Base-by-base conservation (phyloP, 352 stramenopile genomes). In the Peronospora farinosa region DNA sequence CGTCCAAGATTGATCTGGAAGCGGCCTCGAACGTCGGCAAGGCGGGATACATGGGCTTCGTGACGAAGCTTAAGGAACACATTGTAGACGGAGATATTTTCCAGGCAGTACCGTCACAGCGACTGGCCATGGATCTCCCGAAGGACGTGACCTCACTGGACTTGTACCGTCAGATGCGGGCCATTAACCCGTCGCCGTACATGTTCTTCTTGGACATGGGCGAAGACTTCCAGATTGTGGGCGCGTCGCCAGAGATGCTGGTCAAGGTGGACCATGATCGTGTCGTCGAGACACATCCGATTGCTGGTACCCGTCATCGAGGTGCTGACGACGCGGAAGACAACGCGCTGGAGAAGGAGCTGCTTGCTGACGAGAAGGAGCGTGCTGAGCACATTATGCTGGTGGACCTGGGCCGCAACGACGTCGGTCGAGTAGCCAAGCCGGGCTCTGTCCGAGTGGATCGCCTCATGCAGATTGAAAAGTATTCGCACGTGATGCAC, bases 401-500 rank as follows among this genome's bases (percentile, higher is more conserved):
- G 7, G 85, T 96, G 36, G 87, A 96, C 55, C 56, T 96, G 5
- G 87, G 87, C 4, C 81, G 87, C 30, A 96, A 96, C 47, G 87
- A 96, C 47, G 74, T 95, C 15, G 87, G 87, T 7, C 81, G 86
- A 15, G 87, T 96, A 13, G 81, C 81, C 28, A 81, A 72, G 54
- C 83, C 85, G 1, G 85, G 85, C 8, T 74, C 79, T 1, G 85
- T 95, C 28, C 77, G 72, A 7, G 83, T 95, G 19, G 81, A 95
- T 50, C 67, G 67, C 42, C 75, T 95, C 48, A 94, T 95, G 85
- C 72, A 91, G 63, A 92, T 95, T 47, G 85, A 95, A 48, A 91
- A 92, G 66, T 95, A 95, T 71, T 94, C 83, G 47, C 85, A 95
- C 54, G 85, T 95, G 54, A 95, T 95, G 81, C 85, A 95, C 69